Percentiles rank a stretch among this genome's conserved stretches.
These are phyloP conservation scores for Barbarea vulgaris DNA, from an alignment of 345 rosid species.

Conservation along the genomic window DNA sequence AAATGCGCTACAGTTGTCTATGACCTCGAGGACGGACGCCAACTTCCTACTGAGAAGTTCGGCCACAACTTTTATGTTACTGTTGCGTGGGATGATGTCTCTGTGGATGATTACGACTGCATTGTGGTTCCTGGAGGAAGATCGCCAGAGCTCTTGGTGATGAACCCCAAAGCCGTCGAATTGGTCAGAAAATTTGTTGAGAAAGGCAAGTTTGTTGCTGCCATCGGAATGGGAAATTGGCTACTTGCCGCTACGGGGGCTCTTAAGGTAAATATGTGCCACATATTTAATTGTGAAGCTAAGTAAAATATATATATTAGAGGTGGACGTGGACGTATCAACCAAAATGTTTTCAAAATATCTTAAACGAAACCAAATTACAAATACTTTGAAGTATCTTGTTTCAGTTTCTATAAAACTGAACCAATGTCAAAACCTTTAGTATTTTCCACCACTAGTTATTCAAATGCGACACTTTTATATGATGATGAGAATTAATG, in stretches of 20 bases:
- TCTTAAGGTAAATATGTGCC: slow-evolving; percentile 43
- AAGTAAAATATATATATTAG: neutral
- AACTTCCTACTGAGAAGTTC: slow-evolving; percentile 48
- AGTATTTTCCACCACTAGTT: neutral
- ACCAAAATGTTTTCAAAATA: neutral
- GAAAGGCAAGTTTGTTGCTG: slow-evolving; percentile 48
- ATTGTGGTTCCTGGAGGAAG: slow-evolving; percentile 58
- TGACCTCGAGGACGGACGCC: slow-evolving; percentile 49
- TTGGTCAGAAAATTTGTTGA: slow-evolving; percentile 46
- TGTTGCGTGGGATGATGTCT: slow-evolving; percentile 45
- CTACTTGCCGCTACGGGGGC: slow-evolving; percentile 48
- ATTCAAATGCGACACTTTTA: neutral
- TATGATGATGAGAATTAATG: neutral
- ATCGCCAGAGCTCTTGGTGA: slow-evolving; percentile 53
- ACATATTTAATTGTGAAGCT: too few species aligned
- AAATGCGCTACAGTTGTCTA: slow-evolving; percentile 50
- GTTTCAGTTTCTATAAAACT: neutral
- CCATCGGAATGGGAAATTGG: slow-evolving; percentile 56
- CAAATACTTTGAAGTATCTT: neutral
- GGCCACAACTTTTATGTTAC: slow-evolving; percentile 55
- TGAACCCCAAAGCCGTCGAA: slow-evolving; percentile 45
- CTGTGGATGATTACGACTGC: slow-evolving; percentile 50
- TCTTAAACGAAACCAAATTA: neutral
- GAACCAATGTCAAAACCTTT: neutral
- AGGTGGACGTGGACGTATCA: neutral